A percentile compares a stretch with the other conserved stretches of the same genome.
phyloP scores from a whole-genome alignment of 495 filamentous ascomycete genomes.

The Neurospora hispaniola region DNA sequence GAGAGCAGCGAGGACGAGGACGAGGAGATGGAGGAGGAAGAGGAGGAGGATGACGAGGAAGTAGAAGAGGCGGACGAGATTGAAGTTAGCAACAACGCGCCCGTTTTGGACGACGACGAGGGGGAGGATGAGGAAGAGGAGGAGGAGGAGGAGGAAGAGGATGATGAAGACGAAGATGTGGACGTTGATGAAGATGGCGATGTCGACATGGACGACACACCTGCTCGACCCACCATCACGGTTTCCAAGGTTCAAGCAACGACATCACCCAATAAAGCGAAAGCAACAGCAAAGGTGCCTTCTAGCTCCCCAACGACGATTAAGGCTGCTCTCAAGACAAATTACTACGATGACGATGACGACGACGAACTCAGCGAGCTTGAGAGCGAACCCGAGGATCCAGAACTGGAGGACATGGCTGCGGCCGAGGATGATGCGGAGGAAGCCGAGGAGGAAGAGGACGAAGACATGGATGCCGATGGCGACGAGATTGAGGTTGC shows the following conservation, averaged over 20 bases:
- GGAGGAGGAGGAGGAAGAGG: constrained; percentile 18
- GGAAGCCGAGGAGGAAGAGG: constrained; percentile 37
- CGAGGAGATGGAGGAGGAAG: constrained; percentile 36
- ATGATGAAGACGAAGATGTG: constrained; percentile 26
- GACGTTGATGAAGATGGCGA: constrained; percentile 41
- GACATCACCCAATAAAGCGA: constrained; percentile 13
- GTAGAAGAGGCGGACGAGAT: constrained; percentile 25
- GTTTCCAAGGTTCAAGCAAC: constrained; percentile 28
- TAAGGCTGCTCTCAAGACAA: constrained; percentile 19
- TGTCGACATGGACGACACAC: constrained; percentile 33
- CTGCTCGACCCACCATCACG: constrained; percentile 30
- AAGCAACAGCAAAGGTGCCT: constrained; percentile 3
- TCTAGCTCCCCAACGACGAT: constrained; percentile 3
- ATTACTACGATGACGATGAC: constrained; percentile 34
- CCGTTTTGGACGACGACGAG: constrained; percentile 17
- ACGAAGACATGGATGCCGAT: constrained; percentile 45
- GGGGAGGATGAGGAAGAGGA: constrained; percentile 5
- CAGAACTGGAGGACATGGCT: constrained; percentile 34
- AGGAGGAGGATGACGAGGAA: constrained; percentile 31
- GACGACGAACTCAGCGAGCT: constrained; percentile 37
- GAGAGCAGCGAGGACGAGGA: constrained; percentile 45
- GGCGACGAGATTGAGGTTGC: constrained; percentile 54
- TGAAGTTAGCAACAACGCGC: constrained; percentile 29
- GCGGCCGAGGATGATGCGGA: constrained; percentile 39
- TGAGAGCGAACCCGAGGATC: constrained; percentile 35